Evolutionary conservation across 2,329 filamentous ascomycete species (phyloP), one percentile per base, ranked within the genome.

Genomic region (Alternaria arbusti): DNA sequence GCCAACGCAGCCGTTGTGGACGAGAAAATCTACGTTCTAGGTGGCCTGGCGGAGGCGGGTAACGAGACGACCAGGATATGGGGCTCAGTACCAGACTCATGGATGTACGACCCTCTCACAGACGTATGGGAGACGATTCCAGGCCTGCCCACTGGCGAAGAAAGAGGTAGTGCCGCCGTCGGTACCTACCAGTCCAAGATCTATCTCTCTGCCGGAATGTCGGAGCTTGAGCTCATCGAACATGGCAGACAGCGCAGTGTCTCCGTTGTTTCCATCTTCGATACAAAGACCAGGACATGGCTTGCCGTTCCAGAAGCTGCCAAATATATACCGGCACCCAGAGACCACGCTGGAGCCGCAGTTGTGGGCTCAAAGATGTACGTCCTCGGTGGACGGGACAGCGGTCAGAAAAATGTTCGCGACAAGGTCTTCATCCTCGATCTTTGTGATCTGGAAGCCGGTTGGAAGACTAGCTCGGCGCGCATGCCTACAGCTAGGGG

Each of bases 401-500:
- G 40, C 5, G 68, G 66, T 3, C 63, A 67, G 28, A 23, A 51
- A 9, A 72, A 70, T 36, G 51, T 69, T 11, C 65, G 67, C 15
- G 67, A 69, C 12, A 71, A 68, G 8, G 70, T 75, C 4, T 74
- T 71, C 44, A 54, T 71, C 2, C 57, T 77, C 2, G 70, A 77
- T 65, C 46, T 77, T 6, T 43, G 52, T n/a, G 28, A 72, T 64
- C 23, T 69, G 11, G 57, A 70, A 11, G 61, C 51, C 0, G 71
- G 69, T 13, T 76, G 74, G 74, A 66, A 5, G 13, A 63, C 54
- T 9, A 67, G 62, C 17, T 7, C 32, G 2, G 61, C 57, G 23
- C 59, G 44, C 12, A 75, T 78, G 73, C 74, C 70, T 22, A 73
- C 69, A 5, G 49, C 70, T 17, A 59, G 75, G n/a, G 71, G 69